phyloP scores from a whole-genome alignment of 2,329 filamentous ascomycete genomes.

The Chaetomiaceae sp. region DNA sequence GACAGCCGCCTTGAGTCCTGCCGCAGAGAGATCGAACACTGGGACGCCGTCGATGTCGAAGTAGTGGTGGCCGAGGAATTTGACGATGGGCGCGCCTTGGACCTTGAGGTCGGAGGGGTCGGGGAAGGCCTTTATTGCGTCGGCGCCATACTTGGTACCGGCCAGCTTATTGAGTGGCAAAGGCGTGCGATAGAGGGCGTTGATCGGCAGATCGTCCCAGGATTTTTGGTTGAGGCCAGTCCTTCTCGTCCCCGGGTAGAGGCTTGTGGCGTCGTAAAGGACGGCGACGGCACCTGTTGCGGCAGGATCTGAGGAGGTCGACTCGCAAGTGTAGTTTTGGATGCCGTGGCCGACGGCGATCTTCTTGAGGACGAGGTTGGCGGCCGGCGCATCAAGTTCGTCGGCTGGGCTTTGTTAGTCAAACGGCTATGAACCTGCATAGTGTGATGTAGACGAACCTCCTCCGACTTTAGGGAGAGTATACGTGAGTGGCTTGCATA shows the following conservation, averaged over 20 bases:
- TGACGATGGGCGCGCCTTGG: slow-evolving; percentile 32
- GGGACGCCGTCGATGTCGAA: slow-evolving; percentile 54
- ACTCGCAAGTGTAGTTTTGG: slow-evolving; percentile 63
- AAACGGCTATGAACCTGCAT: accelerated
- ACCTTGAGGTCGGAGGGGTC: slow-evolving; percentile 36
- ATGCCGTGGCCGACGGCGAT: slow-evolving; percentile 61
- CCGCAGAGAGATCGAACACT: slow-evolving; percentile 52
- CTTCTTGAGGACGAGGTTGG: slow-evolving; percentile 43
- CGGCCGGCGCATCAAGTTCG: slow-evolving; percentile 43
- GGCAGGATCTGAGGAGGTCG: slow-evolving; percentile 28
- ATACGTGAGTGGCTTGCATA: slow-evolving; percentile 17
- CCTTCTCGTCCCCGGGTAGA: slow-evolving; percentile 45
- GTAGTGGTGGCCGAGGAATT: slow-evolving; percentile 61
- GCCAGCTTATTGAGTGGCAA: slow-evolving; percentile 46
- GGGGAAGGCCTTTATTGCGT: slow-evolving; percentile 44
- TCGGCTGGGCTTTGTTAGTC: slow-evolving; percentile 28
- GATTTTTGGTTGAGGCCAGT: slow-evolving; percentile 35
- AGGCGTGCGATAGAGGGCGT: slow-evolving; percentile 38
- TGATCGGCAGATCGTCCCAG: slow-evolving; percentile 40
- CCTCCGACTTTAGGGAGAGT: slow-evolving; percentile 22
- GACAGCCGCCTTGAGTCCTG: slow-evolving; percentile 40
- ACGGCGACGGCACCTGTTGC: slow-evolving; percentile 55
- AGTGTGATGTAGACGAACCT: slow-evolving; percentile 14
- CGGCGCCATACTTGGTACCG: slow-evolving; percentile 38
- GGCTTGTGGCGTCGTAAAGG: slow-evolving; percentile 52